Conservation (phyloP, 768 basidiomycete genomes). For the Tylopilus vinaceipallidus region DNA sequence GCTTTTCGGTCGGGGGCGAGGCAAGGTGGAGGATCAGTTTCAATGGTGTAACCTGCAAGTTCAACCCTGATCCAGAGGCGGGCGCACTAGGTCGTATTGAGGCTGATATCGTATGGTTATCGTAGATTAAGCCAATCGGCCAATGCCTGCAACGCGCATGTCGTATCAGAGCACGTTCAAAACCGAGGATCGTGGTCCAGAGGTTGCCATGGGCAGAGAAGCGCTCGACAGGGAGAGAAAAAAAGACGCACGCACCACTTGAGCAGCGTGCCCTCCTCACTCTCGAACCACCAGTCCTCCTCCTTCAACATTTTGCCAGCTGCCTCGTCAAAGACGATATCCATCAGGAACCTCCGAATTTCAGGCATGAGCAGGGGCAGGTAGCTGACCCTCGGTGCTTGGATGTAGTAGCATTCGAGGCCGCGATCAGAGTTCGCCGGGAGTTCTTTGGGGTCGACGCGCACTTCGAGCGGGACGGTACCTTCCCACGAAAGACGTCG, state of each 20-base stretch:
- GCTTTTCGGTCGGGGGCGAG: constrained; percentile 82
- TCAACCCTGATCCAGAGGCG: constrained; percentile 40
- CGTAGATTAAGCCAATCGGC: constrained; percentile 94
- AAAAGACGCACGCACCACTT: constrained; percentile 67
- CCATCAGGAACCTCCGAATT: constrained; percentile 83
- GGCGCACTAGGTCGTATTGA: constrained; percentile 45
- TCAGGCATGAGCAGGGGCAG: constrained; percentile 89
- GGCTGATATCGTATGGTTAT: constrained; percentile 69
- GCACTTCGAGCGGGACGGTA: constrained; percentile 84
- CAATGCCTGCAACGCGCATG: constrained; percentile 74
- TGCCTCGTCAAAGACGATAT: constrained; percentile 88
- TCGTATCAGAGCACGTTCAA: constrained; percentile 8
- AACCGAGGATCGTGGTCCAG: background rate
- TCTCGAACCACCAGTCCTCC: constrained; percentile 98
- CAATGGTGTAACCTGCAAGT: constrained; percentile 50
- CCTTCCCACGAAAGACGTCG: constrained; percentile 90
- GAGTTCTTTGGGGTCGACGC: constrained; percentile 84
- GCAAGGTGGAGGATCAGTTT: constrained; percentile 85
- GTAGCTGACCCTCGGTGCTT: constrained; percentile 91
- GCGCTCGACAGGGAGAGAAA: background rate
- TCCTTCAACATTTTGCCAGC: constrained; percentile 75
- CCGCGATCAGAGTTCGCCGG: constrained; percentile 88
- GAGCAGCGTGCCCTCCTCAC: constrained; percentile 73
- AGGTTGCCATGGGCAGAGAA: background rate
- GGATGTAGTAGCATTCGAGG: constrained; percentile 86